Evolutionary conservation across 768 basidiomycete genomes (phyloP), one percentile per base, ranked within the genome.

Genomic region (Podaxis pistillaris): DNA sequence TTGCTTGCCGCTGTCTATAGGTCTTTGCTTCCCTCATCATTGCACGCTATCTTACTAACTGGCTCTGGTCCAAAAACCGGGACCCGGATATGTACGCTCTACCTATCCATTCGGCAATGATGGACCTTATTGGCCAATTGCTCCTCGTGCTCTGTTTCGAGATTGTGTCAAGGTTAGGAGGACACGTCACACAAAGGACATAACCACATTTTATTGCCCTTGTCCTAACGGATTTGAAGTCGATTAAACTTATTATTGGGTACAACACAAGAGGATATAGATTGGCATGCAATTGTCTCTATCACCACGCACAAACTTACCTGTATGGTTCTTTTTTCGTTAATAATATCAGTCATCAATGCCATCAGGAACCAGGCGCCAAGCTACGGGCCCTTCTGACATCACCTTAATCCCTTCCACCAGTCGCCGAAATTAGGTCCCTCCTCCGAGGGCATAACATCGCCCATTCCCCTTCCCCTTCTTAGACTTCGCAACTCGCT

Each of bases 61-160:
- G 85, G 70, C 82, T 97, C 28, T 96, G 94, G 94, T 82, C 83
- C 0, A 85, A 79, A 60, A 79, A 84, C 11, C 79, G 86, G 28
- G 95, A 98, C 71, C 95, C 95, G 4, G 95, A 98, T 72, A 88
- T 91, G 75, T 96, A 96, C 71, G 94, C 94, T 1, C 76, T 98
- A n/a, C 95, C 95, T 7, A 84, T 96, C 28, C 94, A 96, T 66
- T 94, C 92, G 11, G 92, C 94, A 0, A 70, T 93, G 47, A 89
- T 95, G 81, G 93, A 96, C 72, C 84, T 96, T 56, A 74, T 91
- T 36, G 93, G 93, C 15, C 91, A 95, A 71, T 71, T 90, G 22
- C 77, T 96, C 7, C 83, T 98, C 8, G 93, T 93, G 1, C 67
- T 83, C 0, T 90, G 89, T 71, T 93, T 90, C 67, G 83, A 87